phyloP scores from a whole-genome alignment of 164 flowering plant species.

The Chloranthus sessilifolius region DNA sequence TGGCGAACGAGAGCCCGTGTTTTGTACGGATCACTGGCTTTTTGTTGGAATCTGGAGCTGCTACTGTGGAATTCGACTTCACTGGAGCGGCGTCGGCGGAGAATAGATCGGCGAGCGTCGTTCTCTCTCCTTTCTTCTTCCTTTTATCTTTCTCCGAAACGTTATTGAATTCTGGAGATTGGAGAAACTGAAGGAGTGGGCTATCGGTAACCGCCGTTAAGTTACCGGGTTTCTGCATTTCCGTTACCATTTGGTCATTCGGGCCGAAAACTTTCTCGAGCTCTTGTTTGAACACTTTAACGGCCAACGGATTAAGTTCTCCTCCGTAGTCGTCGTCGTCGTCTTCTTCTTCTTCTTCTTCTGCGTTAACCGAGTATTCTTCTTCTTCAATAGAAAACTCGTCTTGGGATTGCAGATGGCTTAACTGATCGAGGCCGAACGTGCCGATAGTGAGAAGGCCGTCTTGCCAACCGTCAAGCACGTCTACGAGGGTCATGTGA shows the following conservation, averaged over 20 bases:
- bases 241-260: not conserved
- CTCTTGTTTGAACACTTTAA: conserved; percentile 12
- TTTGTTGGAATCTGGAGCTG: conserved; percentile 2
- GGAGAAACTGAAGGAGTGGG: conserved; percentile 7
- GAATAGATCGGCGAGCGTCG: conserved; percentile 66
- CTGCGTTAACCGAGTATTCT: too few species aligned
- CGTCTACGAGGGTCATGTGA: conserved; percentile 26
- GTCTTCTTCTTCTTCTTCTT: conserved; percentile 4
- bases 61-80: not conserved
- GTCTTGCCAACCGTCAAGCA: conserved; percentile 49
- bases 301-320: conserved; percentile 29
- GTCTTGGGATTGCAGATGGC: conserved; percentile 8
- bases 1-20: conserved; percentile 29
- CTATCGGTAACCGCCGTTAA: conserved; percentile 9
- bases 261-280: conserved; percentile 8
- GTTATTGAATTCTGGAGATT: conserved; percentile 2
- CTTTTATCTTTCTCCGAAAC: conserved; percentile 14
- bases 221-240: not conserved
- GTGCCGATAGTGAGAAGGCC: conserved; percentile 71
- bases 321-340: conserved; percentile 4
- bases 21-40: conserved; percentile 15
- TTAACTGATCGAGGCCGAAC: conserved; percentile 46
- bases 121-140: conserved; percentile 24
- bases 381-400: conserved; percentile 15
- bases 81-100: conserved; percentile 27